Conservation (phyloP, 2,329 filamentous ascomycete species). For the Lomentospora prolificans region DNA sequence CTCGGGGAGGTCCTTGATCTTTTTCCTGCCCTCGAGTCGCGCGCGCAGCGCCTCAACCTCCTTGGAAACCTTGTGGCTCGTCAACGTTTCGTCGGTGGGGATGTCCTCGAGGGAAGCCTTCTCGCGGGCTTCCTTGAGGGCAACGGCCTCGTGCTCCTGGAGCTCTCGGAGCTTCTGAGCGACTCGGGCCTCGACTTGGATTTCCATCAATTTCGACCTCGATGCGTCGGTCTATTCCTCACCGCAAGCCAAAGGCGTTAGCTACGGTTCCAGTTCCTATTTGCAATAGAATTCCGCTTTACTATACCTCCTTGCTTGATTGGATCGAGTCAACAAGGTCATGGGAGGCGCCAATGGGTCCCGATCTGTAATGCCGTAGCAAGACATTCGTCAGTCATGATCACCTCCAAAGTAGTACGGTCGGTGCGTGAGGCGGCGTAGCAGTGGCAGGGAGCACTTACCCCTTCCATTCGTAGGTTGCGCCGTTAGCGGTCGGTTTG, state of each 20-base stretch:
- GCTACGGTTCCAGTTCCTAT: not conserved
- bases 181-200: conserved; percentile 81
- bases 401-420: not conserved
- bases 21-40: conserved; percentile 52
- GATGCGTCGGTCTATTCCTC: conserved; percentile 69
- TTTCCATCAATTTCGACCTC: conserved; percentile 72
- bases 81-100: conserved; percentile 26
- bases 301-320: conserved; percentile 69
- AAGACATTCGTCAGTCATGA: not conserved
- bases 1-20: conserved; percentile 60
- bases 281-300: not conserved
- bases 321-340: conserved; percentile 76
- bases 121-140: conserved; percentile 59
- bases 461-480: conserved; percentile 39
- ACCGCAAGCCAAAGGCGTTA: not conserved
- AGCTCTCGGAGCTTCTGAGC: conserved; percentile 75
- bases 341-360: conserved; percentile 57
- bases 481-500: conserved; percentile 27
- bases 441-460: conserved; percentile 24
- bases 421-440: not conserved
- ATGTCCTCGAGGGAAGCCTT: conserved; percentile 51
- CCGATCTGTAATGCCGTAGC: conserved; percentile 12
- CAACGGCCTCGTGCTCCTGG: conserved; percentile 57
- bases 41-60: conserved; percentile 49
- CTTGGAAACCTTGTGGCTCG: conserved; percentile 41